phyloP scores from a whole-genome alignment of 345 rosid species.

The Citrus maxima region DNA sequence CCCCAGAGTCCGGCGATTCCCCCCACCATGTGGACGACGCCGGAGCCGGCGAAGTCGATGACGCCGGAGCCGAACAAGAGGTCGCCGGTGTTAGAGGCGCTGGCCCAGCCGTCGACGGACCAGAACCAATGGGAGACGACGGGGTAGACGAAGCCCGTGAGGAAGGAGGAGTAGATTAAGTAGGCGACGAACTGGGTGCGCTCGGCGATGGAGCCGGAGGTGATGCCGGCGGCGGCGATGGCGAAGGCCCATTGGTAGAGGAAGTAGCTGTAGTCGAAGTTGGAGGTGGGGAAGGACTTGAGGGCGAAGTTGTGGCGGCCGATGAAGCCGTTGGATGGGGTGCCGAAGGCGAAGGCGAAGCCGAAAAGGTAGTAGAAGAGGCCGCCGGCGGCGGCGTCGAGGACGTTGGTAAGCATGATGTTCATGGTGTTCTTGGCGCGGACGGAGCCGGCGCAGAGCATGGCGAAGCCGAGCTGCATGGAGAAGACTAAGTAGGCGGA shows the following conservation, averaged over 20 bases:
- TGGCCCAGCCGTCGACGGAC: conserved; percentile 87
- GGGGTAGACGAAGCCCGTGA: conserved; percentile 90
- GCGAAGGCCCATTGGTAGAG: conserved; percentile 97
- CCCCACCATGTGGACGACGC: conserved; percentile 79
- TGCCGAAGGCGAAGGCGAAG: conserved; percentile 86
- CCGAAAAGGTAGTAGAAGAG: conserved; percentile 88
- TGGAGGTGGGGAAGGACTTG: conserved; percentile 22
- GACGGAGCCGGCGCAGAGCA: conserved; percentile 97
- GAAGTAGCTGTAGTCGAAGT: conserved; percentile 60
- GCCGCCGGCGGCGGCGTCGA: conserved; percentile 89
- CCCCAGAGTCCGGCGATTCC: conserved; percentile 85
- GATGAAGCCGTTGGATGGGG: conserved; percentile 73
- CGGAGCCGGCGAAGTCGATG: conserved; percentile 78
- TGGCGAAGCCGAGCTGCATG: conserved; percentile 95
- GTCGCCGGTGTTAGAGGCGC: conserved; percentile 36
- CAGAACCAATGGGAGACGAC: conserved; percentile 94
- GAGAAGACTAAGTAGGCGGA: conserved; percentile 89
- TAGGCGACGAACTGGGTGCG: conserved; percentile 88
- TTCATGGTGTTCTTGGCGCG: conserved; percentile 93
- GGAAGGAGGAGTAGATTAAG: conserved; percentile 71
- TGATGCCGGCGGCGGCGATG: conserved; percentile 91
- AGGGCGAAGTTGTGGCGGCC: conserved; percentile 76
- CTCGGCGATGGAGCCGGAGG: conserved; percentile 93
- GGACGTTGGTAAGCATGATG: conserved; percentile 95
- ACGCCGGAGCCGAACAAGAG: conserved; percentile 65